Evolutionary conservation across 495 filamentous ascomycete species (phyloP).

Genomic region (Penicillium lividum): DNA sequence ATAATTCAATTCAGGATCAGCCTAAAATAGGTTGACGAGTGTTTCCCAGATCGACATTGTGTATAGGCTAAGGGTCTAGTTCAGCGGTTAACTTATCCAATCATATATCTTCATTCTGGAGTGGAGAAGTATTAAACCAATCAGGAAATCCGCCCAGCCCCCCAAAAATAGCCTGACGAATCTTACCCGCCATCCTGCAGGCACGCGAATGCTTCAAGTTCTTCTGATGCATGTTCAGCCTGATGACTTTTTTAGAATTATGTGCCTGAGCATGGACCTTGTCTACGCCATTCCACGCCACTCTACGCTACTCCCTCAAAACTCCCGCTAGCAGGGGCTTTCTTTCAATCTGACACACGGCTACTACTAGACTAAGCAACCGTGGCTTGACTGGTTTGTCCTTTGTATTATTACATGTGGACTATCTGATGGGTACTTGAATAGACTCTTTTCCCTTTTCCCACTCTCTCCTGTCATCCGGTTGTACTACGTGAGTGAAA

Average conservation of each 20-base stretch:
- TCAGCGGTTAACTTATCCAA: background rate
- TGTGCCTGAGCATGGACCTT: too few relatives aligned
- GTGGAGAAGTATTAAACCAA: background rate
- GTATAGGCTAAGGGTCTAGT: background rate
- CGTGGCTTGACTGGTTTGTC: background rate
- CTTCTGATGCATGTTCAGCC: background rate
- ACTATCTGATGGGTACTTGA: background rate
- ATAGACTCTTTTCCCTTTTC: background rate
- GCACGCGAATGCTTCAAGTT: background rate
- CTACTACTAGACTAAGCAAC: background rate
- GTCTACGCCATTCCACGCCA: background rate
- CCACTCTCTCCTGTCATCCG: too few relatives aligned
- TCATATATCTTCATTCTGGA: background rate
- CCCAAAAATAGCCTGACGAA: background rate
- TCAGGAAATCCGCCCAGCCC: background rate
- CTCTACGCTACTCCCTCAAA: background rate
- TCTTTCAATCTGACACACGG: background rate
- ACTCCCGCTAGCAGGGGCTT: background rate
- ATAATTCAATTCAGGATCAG: background rate
- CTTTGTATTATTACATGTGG: background rate
- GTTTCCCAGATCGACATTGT: slow-evolving; percentile 11
- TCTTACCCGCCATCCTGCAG: background rate
- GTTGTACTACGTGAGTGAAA: background rate
- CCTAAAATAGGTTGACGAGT: slow-evolving; percentile 5
- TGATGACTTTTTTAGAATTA: background rate